phyloP scores from a whole-genome alignment of 1,139 yeast genomes.

The Scheffersomyces insectosa region DNA sequence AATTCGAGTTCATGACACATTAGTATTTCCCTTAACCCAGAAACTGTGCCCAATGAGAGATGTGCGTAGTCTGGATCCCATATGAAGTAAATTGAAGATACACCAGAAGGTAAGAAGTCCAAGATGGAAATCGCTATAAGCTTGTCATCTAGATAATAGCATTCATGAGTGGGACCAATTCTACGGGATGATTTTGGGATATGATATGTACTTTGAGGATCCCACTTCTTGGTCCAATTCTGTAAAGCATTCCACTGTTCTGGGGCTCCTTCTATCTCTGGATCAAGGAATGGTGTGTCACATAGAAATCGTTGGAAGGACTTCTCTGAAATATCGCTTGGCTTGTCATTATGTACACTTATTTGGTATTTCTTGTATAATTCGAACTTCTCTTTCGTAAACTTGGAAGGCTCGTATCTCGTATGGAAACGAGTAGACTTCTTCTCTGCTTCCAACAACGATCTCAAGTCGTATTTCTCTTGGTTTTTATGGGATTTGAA shows the following conservation, averaged over 20 bases:
- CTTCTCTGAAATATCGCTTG: conserved; percentile 39
- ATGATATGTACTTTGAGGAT: not conserved
- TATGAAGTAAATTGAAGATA: conserved; percentile 84
- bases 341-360: conserved; percentile 63
- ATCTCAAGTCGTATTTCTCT: conserved; percentile 22
- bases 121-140: conserved; percentile 76
- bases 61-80: conserved; percentile 83
- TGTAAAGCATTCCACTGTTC: conserved; percentile 32
- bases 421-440: conserved; percentile 45
- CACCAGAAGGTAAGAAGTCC: conserved; percentile 73
- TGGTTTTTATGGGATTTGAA: conserved; percentile 14
- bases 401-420: conserved; percentile 53
- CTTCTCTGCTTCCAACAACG: conserved; percentile 26
- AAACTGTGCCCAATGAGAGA: conserved; percentile 73
- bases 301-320: conserved; percentile 71
- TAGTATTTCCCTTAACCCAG: conserved; percentile 71
- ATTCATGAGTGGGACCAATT: conserved; percentile 68
- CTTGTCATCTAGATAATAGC: conserved; percentile 64
- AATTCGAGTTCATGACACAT: conserved; percentile 44
- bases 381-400: conserved; percentile 60
- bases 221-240: conserved; percentile 29
- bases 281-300: conserved; percentile 54
- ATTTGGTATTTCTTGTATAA: conserved; percentile 72
- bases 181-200: conserved; percentile 9
- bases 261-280: conserved; percentile 24